phyloP scores from a whole-genome alignment of 192 early-diverging fungal genomes.

The Linnemannia elongata region DNA sequence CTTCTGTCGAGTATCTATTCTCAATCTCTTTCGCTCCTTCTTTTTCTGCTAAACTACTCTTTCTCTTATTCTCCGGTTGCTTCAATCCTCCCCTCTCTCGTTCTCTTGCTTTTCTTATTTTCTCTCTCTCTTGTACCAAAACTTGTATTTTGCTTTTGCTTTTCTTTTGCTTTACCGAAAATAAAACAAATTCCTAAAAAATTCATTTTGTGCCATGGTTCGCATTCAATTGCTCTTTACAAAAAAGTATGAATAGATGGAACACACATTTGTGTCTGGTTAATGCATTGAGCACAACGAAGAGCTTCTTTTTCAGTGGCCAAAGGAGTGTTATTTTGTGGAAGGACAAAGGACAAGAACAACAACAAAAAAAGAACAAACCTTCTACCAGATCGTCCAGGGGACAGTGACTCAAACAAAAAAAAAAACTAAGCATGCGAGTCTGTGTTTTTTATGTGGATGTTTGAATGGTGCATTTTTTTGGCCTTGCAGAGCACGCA shows the following conservation, averaged over 20 bases:
- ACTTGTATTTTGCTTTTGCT: constrained; percentile 44
- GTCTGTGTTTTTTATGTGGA: background rate
- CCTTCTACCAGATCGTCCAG: background rate
- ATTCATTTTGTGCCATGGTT: background rate
- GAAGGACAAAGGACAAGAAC: background rate
- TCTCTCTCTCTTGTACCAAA: constrained; percentile 51
- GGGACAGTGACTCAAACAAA: background rate
- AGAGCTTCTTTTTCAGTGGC: background rate
- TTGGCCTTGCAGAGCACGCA: constrained; percentile 18
- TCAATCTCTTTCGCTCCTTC: background rate
- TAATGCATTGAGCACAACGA: background rate
- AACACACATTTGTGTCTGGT: background rate
- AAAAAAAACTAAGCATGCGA: background rate
- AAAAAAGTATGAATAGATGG: background rate
- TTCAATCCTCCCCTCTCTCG: background rate
- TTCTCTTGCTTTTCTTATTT: constrained; percentile 11
- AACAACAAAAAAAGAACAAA: background rate
- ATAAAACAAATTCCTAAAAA: constrained; percentile 19
- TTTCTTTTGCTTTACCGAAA: constrained; percentile 23
- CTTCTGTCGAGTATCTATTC: constrained; percentile 12
- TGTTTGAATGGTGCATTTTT: background rate
- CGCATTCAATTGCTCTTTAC: background rate
- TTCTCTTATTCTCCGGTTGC: background rate
- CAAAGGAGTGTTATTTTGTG: background rate
- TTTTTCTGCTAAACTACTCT: background rate